Conservation (phyloP, 1,284 basidiomycete genomes). For the Apiotrichum veenhuisii region DNA sequence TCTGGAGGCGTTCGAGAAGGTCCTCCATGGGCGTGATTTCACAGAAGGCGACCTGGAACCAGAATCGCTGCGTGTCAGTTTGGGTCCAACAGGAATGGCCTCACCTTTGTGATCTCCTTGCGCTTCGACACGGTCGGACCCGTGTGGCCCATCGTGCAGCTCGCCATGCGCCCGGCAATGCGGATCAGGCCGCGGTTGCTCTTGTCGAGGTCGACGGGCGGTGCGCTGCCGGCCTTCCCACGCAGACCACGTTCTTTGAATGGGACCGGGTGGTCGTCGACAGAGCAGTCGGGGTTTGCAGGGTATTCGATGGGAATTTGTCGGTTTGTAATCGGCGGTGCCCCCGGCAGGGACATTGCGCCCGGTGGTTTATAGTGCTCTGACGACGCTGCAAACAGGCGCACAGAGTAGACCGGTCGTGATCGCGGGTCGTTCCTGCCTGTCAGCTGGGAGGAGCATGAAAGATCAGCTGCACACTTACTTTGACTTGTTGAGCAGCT, state of each 20-base stretch:
- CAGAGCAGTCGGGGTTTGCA: slow-evolving; percentile 79
- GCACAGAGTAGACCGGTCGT: slow-evolving; percentile 52
- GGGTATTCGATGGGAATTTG: slow-evolving; percentile 78
- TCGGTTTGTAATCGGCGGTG: slow-evolving; percentile 26
- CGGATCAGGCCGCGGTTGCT: slow-evolving; percentile 52
- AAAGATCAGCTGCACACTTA: slow-evolving; percentile 17
- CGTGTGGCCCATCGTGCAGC: slow-evolving; percentile 81
- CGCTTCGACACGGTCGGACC: slow-evolving; percentile 55
- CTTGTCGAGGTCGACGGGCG: slow-evolving; percentile 77
- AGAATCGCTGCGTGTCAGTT: slow-evolving; percentile 66
- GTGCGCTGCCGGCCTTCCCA: slow-evolving; percentile 93
- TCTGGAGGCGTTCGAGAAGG: slow-evolving; percentile 53
- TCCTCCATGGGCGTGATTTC: slow-evolving; percentile 67
- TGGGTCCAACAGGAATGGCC: neutral
- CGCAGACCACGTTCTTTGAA: slow-evolving; percentile 88
- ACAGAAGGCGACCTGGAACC: slow-evolving; percentile 75
- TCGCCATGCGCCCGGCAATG: slow-evolving; percentile 56
- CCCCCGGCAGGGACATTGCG: slow-evolving; percentile 42
- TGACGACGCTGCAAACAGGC: slow-evolving; percentile 88
- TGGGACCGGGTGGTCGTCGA: slow-evolving; percentile 66
- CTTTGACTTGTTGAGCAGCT: slow-evolving; percentile 36
- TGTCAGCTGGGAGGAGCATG: neutral
- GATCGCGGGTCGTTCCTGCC: slow-evolving; percentile 26
- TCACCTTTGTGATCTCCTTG: slow-evolving; percentile 44
- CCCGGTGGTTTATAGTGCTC: slow-evolving; percentile 62